Base-by-base conservation (phyloP, 2,329 filamentous ascomycete species). In the Niveomyces coronatus region DNA sequence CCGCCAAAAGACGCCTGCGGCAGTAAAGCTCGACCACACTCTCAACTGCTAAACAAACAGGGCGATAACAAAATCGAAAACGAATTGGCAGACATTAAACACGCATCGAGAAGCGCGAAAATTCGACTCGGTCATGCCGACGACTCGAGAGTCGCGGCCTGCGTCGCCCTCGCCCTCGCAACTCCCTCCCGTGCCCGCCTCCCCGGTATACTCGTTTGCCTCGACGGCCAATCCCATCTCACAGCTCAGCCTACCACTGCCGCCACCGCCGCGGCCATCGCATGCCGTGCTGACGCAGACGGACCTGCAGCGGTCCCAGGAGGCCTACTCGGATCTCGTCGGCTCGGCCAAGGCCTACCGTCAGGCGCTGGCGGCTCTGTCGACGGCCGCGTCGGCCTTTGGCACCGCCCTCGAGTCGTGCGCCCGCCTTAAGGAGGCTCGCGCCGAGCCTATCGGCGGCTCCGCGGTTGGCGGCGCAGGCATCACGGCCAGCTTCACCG, bases 371-470 rank as follows among this genome's bases (percentile, higher is more conserved):
- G 69, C 76, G 24, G 55, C 71, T 3, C 63, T 82, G 10, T 79
- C 76, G 8, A 67, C 64, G 5, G 71, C 77, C 3, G 74, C 78
- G 2, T 79, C 76, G 1, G 62, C 69, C 22, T 82, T 82, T 52
- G 78, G 76, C 33, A 68, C 69, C 32, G 75, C 78, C 13, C 68
- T 82, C 43, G 78, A 82, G 60, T 59, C 75, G 43, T 82, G 78
- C 55, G 78, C 78, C n/a, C 70, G 77, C 11, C 62, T 81, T 22
- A 82, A 81, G 51, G 77, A 82, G 53, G 73, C 77, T 23, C 70
- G 76, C 36, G 73, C 75, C 38, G 75, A 79, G 46, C 62, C 68
- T 34, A 63, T 78, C 31, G 61, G 62, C 3, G 57, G n/a, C n/a
- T n/a, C 64, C 3, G 49, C 51, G 20, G 45, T 51, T 38, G 43